Evolutionary conservation across 2,329 filamentous ascomycete genomes (phyloP), one percentile per base, ranked within the genome.

Genomic region (Catunica adiposa): DNA sequence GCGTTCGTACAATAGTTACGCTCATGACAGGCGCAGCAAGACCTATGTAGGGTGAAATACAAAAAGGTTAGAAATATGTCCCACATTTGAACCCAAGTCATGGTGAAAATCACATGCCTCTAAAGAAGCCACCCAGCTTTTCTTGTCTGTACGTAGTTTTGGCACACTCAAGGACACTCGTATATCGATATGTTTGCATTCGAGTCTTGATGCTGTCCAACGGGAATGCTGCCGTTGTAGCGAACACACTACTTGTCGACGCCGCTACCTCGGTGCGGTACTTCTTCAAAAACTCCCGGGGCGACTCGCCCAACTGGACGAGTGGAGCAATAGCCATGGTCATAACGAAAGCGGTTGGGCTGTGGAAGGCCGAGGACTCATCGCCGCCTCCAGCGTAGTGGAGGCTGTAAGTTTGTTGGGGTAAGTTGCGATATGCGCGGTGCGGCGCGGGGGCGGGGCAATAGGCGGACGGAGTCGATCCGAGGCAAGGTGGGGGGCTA

Each of bases 161-260:
- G 53, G 89, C 79, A 66, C 86, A 89, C 67, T 87, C 82, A 64
- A 77, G 68, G 67, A 86, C 87, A 61, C 78, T 86, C 61, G 77
- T 75, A 69, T 85, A 89, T 60, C 84, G 80, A 69, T 92, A 90
- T 61, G 84, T 86, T 72, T 94, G 87, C 80, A 92, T 87, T 64
- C 87, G 84, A 56, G 85, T 89, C 73, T 94, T 94, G 66, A 90
- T 83, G 63, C 87, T 90, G 67, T 94, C 87, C 62, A 94, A 78
- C 22, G 87, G 87, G 65, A 90, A 94, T n/a, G 86, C 84, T 61
- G 78, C 75, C 64, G 88, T 76, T 44, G 86, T 92, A 38, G 84
- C 88, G 56, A 90, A 74, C 61, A 89, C 75, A 67, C 84, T 89
- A 65, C 83, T 85, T 40, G 80, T 74, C 68, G 82, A 85, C 47